Base-by-base conservation (phyloP, 1,139 yeast genomes). In the Meyerozyma carpophila region DNA sequence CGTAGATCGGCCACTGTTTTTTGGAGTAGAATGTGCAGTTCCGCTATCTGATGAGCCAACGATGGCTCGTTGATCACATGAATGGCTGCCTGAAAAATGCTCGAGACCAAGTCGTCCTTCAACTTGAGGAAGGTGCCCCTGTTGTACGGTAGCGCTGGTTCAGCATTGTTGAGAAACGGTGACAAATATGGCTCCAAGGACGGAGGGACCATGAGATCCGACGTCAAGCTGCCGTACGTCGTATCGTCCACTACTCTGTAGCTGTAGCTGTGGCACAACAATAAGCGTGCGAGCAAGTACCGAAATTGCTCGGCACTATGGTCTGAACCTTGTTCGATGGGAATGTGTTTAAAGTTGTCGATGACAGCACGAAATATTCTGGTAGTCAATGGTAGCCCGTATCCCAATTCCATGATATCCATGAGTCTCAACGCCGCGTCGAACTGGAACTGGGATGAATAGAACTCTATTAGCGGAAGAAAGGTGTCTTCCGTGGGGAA, bases 401-500 rank as follows among this genome's bases (percentile, higher is more conserved):
- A 44, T 9, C 28, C 40, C 11, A 29, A 20, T 36, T 51, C 50
- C 14, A 43, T 44, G 18, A 26, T 37, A 32, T 32, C 25, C n/a
- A 51, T 26, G 3, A 50, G 31, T 4, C 27, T 37, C n/a, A 32
- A 11, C 8, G 47, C 43, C 8, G 32, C 24, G 10, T 41, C 39
- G 16, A 49, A 49, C 8, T 34, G 14, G 3, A 8, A 14, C 14
- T 10, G 21, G 3, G 26, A n/a, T 1, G 43, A 39, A 31, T 45
- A 43, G 26, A 28, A 27, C 27, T 36, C 32, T 26, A 50, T 27
- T 18, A 50, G 14, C 8, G 53, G 53, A 10, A 47, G 29, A 13
- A 47, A 43, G 3, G 53, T 45, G 29, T 41, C 44, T 32, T 45
- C 46, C 1, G 51, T 51, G 36, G 54, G 49, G 20, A 41, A 43